Evolutionary conservation across 192 early-diverging fungal genomes (phyloP).

Genomic region (Coemansia sp.): DNA sequence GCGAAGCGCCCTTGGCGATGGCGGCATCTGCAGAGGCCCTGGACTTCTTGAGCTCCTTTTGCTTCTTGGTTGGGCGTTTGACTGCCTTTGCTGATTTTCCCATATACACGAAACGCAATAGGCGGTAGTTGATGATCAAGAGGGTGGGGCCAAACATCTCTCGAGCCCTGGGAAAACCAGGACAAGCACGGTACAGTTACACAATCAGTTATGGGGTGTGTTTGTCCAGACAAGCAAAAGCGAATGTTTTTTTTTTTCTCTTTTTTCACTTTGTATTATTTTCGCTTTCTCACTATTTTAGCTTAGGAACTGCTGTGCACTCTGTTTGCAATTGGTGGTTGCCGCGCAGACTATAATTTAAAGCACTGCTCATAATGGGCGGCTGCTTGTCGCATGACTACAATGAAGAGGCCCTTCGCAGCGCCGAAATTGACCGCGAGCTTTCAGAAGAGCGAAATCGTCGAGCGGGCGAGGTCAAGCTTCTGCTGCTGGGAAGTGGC

Average conservation of each 20-base stretch:
- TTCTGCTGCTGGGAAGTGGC: slow-evolving; percentile 69
- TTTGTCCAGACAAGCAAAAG: no score
- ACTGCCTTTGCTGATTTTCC: slow-evolving; percentile 70
- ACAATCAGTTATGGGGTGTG: no score
- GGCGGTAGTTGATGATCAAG: no score
- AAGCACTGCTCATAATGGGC: slow-evolving; percentile 35
- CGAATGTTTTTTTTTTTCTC: neutral
- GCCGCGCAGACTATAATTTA: no score
- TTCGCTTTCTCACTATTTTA: neutral
- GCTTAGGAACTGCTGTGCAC: neutral
- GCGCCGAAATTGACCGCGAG: slow-evolving; percentile 58
- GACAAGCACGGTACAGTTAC: no score
- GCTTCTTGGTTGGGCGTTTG: slow-evolving; percentile 63
- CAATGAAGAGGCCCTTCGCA: slow-evolving; percentile 47
- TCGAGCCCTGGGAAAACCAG: no score
- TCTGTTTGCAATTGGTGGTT: no score
- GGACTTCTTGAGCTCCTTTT: slow-evolving; percentile 55
- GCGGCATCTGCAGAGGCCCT: neutral
- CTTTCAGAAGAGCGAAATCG: slow-evolving; percentile 55
- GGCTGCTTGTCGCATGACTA: slow-evolving; percentile 56
- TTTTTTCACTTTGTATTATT: neutral
- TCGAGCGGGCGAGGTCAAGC: slow-evolving; percentile 56
- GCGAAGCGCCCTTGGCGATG: neutral
- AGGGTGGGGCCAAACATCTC: no score
- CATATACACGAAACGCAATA: slow-evolving; percentile 30